Evolutionary conservation across 1,284 basidiomycete genomes (phyloP).

Genomic region (Boletus mariae): DNA sequence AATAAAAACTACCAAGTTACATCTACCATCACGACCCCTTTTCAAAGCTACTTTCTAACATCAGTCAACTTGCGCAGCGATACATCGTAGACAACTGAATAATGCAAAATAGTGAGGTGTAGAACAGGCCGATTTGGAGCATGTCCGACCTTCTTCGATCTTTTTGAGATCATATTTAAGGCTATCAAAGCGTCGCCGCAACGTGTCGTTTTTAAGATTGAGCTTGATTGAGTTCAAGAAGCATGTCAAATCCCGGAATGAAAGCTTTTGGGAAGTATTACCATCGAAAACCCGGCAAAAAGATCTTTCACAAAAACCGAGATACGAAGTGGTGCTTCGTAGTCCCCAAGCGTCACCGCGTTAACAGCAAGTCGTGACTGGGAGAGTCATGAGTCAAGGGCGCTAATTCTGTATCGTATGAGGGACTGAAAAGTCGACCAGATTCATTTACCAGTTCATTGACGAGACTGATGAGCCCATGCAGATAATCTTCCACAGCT

Average conservation of each 20-base stretch:
- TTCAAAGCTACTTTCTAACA: constrained; percentile 1
- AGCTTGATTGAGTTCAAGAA: constrained; percentile 43
- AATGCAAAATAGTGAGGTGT: constrained; percentile 4
- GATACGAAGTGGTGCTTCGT: constrained; percentile 75
- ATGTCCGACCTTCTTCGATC: constrained; percentile 74
- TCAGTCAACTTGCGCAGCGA: constrained; percentile 63
- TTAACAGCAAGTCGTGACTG: constrained; percentile 82
- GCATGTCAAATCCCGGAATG: constrained; percentile 11
- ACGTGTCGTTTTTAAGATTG: constrained; percentile 83
- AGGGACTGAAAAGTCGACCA: not conserved
- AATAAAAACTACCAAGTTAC: not conserved
- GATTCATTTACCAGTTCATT: constrained; percentile 68
- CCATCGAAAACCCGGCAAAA: constrained; percentile 81
- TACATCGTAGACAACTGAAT: constrained; percentile 78
- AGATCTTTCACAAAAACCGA: constrained; percentile 80
- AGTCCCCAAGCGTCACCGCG: constrained; percentile 78
- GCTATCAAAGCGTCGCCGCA: constrained; percentile 77
- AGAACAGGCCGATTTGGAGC: constrained; percentile 1
- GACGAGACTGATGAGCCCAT: constrained; percentile 73
- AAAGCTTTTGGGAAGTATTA: constrained; percentile 27
- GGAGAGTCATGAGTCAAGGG: constrained; percentile 8
- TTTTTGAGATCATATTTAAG: constrained; percentile 88
- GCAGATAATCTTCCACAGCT: constrained; percentile 81
- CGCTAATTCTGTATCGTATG: not conserved
- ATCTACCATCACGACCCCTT: not conserved